Evolutionary conservation across 306 rosid genomes (phyloP).

Genomic region (Vicia sativa): DNA sequence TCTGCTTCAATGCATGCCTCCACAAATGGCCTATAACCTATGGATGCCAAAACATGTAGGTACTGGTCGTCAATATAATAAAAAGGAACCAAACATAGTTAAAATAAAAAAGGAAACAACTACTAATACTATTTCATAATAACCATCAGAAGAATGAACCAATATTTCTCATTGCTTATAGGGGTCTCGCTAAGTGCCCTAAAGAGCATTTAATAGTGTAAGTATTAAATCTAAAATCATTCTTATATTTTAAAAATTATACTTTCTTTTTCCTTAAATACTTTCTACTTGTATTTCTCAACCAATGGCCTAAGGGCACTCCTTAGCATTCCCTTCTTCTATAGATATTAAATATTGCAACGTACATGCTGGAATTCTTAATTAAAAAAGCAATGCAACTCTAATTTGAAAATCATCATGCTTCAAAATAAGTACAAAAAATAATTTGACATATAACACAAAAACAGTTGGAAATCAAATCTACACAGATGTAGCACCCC

Average conservation of each 20-base stretch:
- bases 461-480: not conserved
- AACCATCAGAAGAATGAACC: conserved; percentile 13
- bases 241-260: not conserved
- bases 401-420: no score
- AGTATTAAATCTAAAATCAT: not conserved
- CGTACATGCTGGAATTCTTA: no score
- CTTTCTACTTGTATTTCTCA: not conserved
- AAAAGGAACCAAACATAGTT: conserved; percentile 24
- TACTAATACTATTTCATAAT: not conserved
- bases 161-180: conserved; percentile 10
- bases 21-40: conserved; percentile 91
- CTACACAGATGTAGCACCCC: not conserved
- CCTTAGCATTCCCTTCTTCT: no score
- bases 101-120: conserved; percentile 15
- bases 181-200: not conserved
- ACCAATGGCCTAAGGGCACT: no score
- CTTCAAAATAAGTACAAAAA: no score
- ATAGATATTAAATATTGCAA: no score
- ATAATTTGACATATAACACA: no score
- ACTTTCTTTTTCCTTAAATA: not conserved
- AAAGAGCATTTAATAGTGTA: not conserved
- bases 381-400: no score
- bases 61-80: conserved; percentile 17
- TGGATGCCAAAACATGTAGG: conserved; percentile 38
- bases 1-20: conserved; percentile 98